phyloP scores from a whole-genome alignment of 805 yeast species.

The Wickerhamomyces silvicola region DNA sequence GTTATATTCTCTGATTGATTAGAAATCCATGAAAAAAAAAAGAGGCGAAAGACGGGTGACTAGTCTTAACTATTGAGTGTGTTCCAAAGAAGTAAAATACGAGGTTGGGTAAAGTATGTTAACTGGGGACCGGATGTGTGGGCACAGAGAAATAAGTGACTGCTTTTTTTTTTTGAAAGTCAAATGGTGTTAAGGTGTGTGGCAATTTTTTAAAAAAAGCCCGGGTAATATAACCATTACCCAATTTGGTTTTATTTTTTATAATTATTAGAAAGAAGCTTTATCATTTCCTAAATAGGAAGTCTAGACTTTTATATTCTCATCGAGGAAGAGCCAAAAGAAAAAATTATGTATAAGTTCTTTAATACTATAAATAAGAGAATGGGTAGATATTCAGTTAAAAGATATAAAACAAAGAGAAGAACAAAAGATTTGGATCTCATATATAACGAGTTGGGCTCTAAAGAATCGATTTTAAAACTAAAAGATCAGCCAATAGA shows the following conservation, averaged over 20 bases:
- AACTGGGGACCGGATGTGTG: no score
- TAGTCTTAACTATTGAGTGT: no score
- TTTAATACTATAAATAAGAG: constrained; percentile 5
- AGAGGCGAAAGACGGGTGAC: no score
- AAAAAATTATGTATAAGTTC: constrained; percentile 1
- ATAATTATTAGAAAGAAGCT: neutral
- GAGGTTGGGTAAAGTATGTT: no score
- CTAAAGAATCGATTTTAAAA: constrained; percentile 53
- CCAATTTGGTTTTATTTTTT: neutral
- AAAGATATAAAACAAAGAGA: constrained; percentile 85
- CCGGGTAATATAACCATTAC: constrained; percentile 1
- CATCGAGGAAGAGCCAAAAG: constrained; percentile 8
- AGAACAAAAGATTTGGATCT: constrained; percentile 80
- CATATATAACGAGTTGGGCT: constrained; percentile 67
- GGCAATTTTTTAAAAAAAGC: no score
- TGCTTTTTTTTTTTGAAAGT: no score
- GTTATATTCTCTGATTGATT: constrained; percentile 1
- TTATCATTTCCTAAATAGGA: constrained; percentile 1
- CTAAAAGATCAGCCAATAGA: constrained; percentile 80
- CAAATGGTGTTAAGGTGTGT: no score
- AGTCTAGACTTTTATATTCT: constrained; percentile 1
- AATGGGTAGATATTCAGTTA: constrained; percentile 87
- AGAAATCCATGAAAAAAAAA: constrained; percentile 4
- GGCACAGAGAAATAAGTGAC: no score
- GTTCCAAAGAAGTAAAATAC: no score